These are phyloP conservation scores for Hypericum perforatum DNA, from an alignment of 345 rosid genomes.

Conservation along the genomic window DNA sequence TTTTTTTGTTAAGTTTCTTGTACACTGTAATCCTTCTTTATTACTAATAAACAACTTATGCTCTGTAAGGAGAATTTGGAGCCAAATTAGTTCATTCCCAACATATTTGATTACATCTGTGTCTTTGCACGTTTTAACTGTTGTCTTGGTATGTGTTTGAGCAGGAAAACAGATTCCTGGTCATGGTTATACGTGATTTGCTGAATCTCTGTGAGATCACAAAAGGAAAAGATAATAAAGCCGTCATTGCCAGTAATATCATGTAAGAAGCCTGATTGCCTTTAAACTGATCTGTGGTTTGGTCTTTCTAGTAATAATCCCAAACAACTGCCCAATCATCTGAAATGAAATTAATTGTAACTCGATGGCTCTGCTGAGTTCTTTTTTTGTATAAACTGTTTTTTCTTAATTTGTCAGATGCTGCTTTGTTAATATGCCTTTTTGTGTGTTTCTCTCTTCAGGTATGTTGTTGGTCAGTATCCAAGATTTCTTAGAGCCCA, in stretches of 20 bases:
- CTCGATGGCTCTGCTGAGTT: no score
- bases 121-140: slow-evolving; percentile 1
- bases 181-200: slow-evolving; percentile 95
- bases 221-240: slow-evolving; percentile 97
- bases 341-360: no score
- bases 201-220: slow-evolving; percentile 95
- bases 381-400: no score
- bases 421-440: slow-evolving; percentile 7
- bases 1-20: no score
- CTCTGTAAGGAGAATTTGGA: no score
- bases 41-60: no score
- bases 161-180: slow-evolving; percentile 98
- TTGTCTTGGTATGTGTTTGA: slow-evolving; percentile 7
- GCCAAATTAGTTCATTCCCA: no score
- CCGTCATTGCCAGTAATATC: slow-evolving; percentile 96
- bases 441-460: slow-evolving; percentile 24
- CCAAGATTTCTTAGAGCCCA: slow-evolving; percentile 99
- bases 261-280: slow-evolving; percentile 46
- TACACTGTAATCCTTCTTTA: no score
- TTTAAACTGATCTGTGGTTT: no score
- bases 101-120: background rate
- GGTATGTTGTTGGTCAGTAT: slow-evolving; percentile 99
- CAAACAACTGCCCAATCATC: no score
- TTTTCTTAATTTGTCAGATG: no score
- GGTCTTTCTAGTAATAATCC: no score